Evolutionary conservation across 1,284 basidiomycete species (phyloP).

Genomic region (Malassezia nana): DNA sequence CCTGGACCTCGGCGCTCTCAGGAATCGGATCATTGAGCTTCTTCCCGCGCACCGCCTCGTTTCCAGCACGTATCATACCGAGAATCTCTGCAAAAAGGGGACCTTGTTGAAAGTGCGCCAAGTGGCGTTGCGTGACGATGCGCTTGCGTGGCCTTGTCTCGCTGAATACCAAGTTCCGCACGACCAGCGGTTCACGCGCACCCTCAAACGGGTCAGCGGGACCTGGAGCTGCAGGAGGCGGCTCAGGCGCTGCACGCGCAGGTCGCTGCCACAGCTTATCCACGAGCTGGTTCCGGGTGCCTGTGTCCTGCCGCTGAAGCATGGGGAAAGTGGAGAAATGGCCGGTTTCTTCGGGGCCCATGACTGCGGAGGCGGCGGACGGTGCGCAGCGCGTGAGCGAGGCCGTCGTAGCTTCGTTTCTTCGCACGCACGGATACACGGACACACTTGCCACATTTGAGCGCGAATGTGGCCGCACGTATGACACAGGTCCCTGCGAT

Average conservation of each 20-base stretch:
- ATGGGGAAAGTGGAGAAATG: background rate
- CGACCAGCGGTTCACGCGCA: background rate
- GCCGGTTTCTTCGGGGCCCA: background rate
- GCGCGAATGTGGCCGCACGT: conserved; percentile 7
- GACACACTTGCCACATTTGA: conserved; percentile 20
- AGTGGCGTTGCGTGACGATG: conserved; percentile 68
- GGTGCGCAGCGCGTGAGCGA: conserved; percentile 12
- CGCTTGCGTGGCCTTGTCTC: conserved; percentile 56
- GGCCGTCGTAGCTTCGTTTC: conserved; percentile 24
- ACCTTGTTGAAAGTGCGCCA: conserved; percentile 71
- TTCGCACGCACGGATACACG: conserved; percentile 21
- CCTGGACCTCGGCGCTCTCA: conserved; percentile 17
- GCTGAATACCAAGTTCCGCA: background rate
- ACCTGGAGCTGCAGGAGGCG: background rate
- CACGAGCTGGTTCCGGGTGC: background rate
- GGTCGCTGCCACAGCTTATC: conserved; percentile 9
- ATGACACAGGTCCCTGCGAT: conserved; percentile 10
- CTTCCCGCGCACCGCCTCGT: conserved; percentile 64
- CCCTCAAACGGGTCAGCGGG: conserved; percentile 10
- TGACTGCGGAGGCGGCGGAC: too few species aligned
- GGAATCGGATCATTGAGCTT: conserved; percentile 57
- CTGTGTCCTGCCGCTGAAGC: background rate
- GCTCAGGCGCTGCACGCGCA: background rate
- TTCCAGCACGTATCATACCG: conserved; percentile 65
- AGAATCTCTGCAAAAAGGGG: conserved; percentile 63